phyloP scores from a whole-genome alignment of 1,139 yeast species.

The Kluyveromyces sp. region DNA sequence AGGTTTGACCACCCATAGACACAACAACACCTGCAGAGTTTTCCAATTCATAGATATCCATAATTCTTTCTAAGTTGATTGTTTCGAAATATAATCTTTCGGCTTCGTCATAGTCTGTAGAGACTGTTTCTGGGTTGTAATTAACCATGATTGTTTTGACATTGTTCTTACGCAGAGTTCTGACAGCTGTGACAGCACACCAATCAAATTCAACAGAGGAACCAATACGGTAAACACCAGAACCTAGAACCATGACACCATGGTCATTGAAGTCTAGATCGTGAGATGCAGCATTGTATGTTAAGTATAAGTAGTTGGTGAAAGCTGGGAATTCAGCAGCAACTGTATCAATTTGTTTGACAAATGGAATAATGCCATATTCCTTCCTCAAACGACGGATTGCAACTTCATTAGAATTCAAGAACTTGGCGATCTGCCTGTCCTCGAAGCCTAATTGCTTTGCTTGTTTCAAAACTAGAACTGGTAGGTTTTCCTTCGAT shows the following conservation, averaged over 20 bases:
- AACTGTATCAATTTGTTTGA: slow-evolving; percentile 95
- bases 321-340: slow-evolving; percentile 98
- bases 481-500: slow-evolving; percentile 53
- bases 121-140: slow-evolving; percentile 97
- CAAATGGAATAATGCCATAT: slow-evolving; percentile 83
- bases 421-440: slow-evolving; percentile 87
- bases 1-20: slow-evolving; percentile 98
- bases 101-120: slow-evolving; percentile 97
- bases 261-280: slow-evolving; percentile 80
- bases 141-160: slow-evolving; percentile 93
- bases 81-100: slow-evolving; percentile 96
- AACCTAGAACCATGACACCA: slow-evolving; percentile 85
- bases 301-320: slow-evolving; percentile 91
- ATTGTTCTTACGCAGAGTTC: slow-evolving; percentile 84
- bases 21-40: slow-evolving; percentile 87
- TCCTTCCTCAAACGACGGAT: slow-evolving; percentile 87
- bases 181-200: slow-evolving; percentile 94
- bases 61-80: slow-evolving; percentile 86
- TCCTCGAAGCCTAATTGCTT: slow-evolving; percentile 97
- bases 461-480: slow-evolving; percentile 64
- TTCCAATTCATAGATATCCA: slow-evolving; percentile 93
- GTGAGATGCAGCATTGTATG: slow-evolving; percentile 87
- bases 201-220: slow-evolving; percentile 93
- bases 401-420: slow-evolving; percentile 87
- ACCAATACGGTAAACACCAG: slow-evolving; percentile 93